Evolutionary conservation across 1,284 basidiomycete species (phyloP).

Genomic region (Golubevia pallescens): DNA sequence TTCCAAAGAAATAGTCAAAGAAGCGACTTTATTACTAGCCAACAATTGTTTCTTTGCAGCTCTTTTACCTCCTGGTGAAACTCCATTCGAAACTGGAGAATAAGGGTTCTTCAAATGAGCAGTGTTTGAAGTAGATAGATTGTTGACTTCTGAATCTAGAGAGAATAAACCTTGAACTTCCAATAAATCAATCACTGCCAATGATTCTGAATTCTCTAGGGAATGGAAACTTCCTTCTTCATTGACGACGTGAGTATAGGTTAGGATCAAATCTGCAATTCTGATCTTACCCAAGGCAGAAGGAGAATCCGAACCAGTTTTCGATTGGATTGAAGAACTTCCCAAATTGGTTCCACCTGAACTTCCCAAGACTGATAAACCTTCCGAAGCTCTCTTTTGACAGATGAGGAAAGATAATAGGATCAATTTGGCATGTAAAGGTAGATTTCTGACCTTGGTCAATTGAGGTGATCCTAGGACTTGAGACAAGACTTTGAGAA

Average conservation of each 20-base stretch:
- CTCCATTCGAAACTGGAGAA: not conserved
- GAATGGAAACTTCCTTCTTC: constrained; percentile 33
- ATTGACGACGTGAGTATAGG: constrained; percentile 41
- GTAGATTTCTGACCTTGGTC: constrained; percentile 44
- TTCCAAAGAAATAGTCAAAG: constrained; percentile 25
- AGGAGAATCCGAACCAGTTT: not conserved
- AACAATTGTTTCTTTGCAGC: constrained; percentile 49
- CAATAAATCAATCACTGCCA: constrained; percentile 54
- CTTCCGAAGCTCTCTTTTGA: constrained; percentile 23
- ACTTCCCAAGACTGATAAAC: constrained; percentile 25
- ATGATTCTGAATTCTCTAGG: constrained; percentile 46
- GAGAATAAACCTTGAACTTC: constrained; percentile 53
- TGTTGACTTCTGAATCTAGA: constrained; percentile 26
- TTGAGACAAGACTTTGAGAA: constrained; percentile 50
- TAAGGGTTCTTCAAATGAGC: constrained; percentile 1
- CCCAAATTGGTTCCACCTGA: constrained; percentile 3
- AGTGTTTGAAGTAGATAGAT: constrained; percentile 5
- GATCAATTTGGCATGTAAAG: constrained; percentile 54
- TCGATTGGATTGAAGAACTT: not conserved
- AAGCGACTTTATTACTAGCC: constrained; percentile 28
- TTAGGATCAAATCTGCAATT: constrained; percentile 42
- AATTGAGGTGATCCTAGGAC: constrained; percentile 50
- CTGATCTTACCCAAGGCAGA: constrained; percentile 11
- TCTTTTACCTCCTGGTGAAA: constrained; percentile 44
- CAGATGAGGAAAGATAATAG: constrained; percentile 47